Evolutionary conservation across 192 early-diverging fungal genomes (phyloP), one percentile per base, ranked within the genome.

Genomic region (Cetraspora pellucida): DNA sequence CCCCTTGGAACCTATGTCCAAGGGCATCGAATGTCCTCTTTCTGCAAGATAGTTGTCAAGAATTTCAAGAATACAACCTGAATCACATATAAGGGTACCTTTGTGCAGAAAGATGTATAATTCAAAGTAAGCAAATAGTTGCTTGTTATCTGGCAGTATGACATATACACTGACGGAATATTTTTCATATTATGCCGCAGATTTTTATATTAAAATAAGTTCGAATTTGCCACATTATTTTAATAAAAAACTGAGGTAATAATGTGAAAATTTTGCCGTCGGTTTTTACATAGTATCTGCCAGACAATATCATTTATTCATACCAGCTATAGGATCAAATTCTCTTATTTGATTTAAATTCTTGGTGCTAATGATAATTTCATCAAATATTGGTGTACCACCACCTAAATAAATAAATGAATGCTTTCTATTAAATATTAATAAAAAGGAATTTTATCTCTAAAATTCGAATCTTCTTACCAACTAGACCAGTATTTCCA

Each of bases 401-500:
- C 98, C 98, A 71, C 97, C 82, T 83, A 63, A 7, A 28, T 17
- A 23, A 13, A 43, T 46, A 14, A 10, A 47, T 21, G 19, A 63
- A 64, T n/a, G n/a, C 16, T n/a, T 9, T 16, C 59, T 72, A 16
- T 1, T 16, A 11, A 44, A 17, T 37, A 21, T 46, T 13, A 7
- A 30, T 21, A 54, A 21, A 54, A 23, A 3, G 52, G 6, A 14
- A 27, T 43, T 46, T 19, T 8, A 13, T 43, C 21, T 11, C 46
- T 66, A 37, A 37, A 37, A 37, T 37, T 37, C 37, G 37, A 37
- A 0, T 7, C 3, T 37, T 1, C 37, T n/a, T 72, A 84, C 82
- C 97, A 23, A 98, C 97, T n/a, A 99, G 85, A 31, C 96, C 96
- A 1, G 96, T 99, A 82, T 99, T 99, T 54, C 97, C 98, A 69